phyloP scores from a whole-genome alignment of 495 filamentous ascomycete species.

The Aspergillus haitiensis region DNA sequence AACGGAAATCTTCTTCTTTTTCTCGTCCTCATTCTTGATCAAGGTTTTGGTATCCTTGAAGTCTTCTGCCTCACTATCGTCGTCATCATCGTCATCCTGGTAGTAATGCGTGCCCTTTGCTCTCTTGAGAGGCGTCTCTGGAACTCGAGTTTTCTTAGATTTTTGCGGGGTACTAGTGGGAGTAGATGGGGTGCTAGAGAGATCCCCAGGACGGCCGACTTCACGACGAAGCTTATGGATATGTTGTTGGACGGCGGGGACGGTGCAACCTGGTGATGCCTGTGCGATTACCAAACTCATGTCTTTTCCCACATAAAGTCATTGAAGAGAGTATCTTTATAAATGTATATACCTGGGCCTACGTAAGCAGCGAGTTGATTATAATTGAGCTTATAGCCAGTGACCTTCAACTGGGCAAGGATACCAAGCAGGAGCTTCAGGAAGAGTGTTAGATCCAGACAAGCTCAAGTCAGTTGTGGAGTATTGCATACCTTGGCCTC shows the following conservation, averaged over 20 bases:
- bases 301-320: background rate
- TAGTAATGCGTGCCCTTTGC: background rate
- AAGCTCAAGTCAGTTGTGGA: background rate
- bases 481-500: conserved; percentile 11
- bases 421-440: conserved; percentile 15
- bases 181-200: background rate
- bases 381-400: conserved; percentile 5
- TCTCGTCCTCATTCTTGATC: conserved; percentile 12
- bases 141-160: conserved; percentile 1
- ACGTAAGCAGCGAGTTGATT: conserved; percentile 6
- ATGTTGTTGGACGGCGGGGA: conserved; percentile 11
- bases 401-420: conserved; percentile 3
- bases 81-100: background rate
- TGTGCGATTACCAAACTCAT: conserved; percentile 1
- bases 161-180: background rate
- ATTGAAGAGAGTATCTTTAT: background rate
- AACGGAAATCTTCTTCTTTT: conserved; percentile 3
- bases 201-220: background rate
- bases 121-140: background rate
- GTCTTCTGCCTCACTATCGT: background rate
- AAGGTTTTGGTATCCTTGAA: background rate
- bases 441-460: background rate
- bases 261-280: background rate
- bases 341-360: conserved; percentile 7
- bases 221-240: conserved; percentile 9